A percentile compares a stretch with the other conserved stretches of the same genome.
Evolutionary conservation across 805 yeast genomes (phyloP).

Genomic region (Diddensiella caesifluorescens): DNA sequence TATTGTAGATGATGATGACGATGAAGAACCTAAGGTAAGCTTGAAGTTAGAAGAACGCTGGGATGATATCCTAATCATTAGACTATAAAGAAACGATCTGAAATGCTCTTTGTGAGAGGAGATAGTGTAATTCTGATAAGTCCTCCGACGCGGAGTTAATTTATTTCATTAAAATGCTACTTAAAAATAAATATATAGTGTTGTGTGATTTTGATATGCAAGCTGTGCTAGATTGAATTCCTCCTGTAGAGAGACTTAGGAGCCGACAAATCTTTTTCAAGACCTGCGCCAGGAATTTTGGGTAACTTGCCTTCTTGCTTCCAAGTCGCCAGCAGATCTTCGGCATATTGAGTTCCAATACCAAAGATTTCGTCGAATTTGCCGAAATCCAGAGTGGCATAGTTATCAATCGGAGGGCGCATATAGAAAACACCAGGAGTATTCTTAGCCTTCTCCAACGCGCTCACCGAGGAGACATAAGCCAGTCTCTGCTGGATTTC

Average conservation of each 20-base stretch:
- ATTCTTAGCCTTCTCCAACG: constrained; percentile 77
- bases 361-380: constrained; percentile 84
- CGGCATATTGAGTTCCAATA: constrained; percentile 76
- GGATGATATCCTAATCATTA: too few relatives aligned
- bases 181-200: background rate
- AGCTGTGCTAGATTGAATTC: constrained; percentile 42
- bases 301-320: constrained; percentile 53
- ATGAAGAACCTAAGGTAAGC: constrained; percentile 39
- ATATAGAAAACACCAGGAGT: constrained; percentile 82
- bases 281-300: constrained; percentile 49
- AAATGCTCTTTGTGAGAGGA: constrained; percentile 96
- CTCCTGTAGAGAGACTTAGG: constrained; percentile 44
- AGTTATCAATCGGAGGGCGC: constrained; percentile 90
- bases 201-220: background rate
- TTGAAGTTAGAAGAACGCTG: too few relatives aligned
- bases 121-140: constrained; percentile 87
- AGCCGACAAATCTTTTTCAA: constrained; percentile 28
- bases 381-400: constrained; percentile 86
- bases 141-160: constrained; percentile 29
- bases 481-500: constrained; percentile 91
- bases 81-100: constrained; percentile 54
- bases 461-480: constrained; percentile 92
- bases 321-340: constrained; percentile 48
- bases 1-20: constrained; percentile 45
- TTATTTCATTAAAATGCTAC: background rate